Evolutionary conservation across 169 alveolate genomes (phyloP).

Genomic region (Plasmodium inui): DNA sequence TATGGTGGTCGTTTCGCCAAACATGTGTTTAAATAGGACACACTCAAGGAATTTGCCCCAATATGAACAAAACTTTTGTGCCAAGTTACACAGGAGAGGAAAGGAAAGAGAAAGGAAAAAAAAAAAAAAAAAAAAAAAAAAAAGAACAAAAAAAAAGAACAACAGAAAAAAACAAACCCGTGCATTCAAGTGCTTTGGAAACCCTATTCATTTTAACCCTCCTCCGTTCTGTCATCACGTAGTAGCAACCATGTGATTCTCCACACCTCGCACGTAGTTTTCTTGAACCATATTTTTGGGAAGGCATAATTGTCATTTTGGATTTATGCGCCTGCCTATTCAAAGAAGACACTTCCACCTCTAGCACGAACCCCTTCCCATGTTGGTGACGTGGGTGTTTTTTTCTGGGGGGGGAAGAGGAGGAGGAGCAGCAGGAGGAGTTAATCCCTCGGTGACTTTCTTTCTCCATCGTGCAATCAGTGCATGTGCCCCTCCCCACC

Average conservation of each 20-base stretch:
- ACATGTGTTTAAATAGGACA: not conserved
- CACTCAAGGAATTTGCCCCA: not conserved
- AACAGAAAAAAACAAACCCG: not conserved
- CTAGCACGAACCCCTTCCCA: not conserved
- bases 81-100: not conserved
- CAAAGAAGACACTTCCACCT: not conserved
- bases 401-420: not conserved
- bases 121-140: not conserved
- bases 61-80: not conserved
- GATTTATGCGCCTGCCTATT: not conserved
- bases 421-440: not conserved
- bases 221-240: not conserved
- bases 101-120: not conserved
- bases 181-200: slow-evolving; percentile 61
- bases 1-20: not conserved
- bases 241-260: not conserved
- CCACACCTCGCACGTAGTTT: not conserved
- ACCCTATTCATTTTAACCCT: not conserved
- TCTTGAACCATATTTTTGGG: not conserved
- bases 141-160: too few species aligned
- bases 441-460: not conserved
- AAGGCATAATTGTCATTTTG: not conserved
- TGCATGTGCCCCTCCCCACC: not conserved
- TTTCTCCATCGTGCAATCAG: not conserved
- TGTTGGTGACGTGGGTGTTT: not conserved